Evolutionary conservation across 2,329 filamentous ascomycete species (phyloP), one percentile per base, ranked within the genome.

Genomic region (Zymoseptoria ardabiliae): DNA sequence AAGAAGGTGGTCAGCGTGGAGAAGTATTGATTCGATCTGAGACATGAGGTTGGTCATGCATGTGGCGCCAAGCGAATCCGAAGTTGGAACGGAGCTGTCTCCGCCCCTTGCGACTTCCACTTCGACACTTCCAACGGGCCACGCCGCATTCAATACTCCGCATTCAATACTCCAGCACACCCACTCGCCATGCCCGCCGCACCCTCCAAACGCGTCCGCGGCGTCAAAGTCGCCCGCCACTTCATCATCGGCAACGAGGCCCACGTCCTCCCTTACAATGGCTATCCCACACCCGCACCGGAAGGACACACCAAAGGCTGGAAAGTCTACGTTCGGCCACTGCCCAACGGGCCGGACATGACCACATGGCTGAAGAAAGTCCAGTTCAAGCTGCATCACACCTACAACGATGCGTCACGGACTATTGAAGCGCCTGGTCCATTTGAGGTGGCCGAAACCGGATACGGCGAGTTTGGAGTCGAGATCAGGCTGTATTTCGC

Each of bases 381-480:
- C 1, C 92, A 97, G 74, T 99, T 99, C 78, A 97, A 97, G 75
- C 85, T 99, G 17, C 93, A 97, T 80, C 92, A 97, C 75, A 97
- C 93, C 9, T 97, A 97, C 73, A 87, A 91, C 25, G 96, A 97
- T 74, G 89, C 89, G 59, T 83, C 94, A 21, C 88, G 94, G 67
- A 96, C 88, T 72, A 81, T 94, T 70, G 92, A 96, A 70, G 84
- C 85, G 61, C 70, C 71, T 0, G 84, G 89, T 70, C 91, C 80
- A 10, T 99, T 97, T 70, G 81, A 90, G 70, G 88, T 97, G 62
- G 84, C 85, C 63, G 94, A 97, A 75, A 97, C 94, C 0, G 94
- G 94, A 54, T 99, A 95, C 90, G 94, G 94, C 70, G 94, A 97
- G 77, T 99, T 99, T 78, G 91, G 94, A 73, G 95, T 99, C 70